Conservation (phyloP, 179 eudicot genomes). For the Silene noctiflora region DNA sequence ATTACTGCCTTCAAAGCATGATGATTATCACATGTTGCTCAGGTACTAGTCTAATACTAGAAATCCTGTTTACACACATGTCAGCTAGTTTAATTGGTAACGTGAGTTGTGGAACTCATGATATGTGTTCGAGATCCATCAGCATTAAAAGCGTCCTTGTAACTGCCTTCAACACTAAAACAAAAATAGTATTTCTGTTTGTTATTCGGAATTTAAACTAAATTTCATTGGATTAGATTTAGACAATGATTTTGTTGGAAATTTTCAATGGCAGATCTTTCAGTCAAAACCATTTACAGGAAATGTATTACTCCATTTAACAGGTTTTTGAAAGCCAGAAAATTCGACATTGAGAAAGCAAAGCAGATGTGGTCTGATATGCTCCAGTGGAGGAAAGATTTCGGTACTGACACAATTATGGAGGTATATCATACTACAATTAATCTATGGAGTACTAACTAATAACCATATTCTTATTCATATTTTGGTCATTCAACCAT, state of each 20-base stretch:
- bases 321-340: constrained; percentile 97
- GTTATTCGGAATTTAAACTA: not conserved
- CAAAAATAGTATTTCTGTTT: not conserved
- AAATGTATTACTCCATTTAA: constrained; percentile 1
- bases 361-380: constrained; percentile 99
- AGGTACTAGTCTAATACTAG: constrained; percentile 38
- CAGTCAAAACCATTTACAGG: not conserved
- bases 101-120: no score
- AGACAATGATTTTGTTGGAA: not conserved
- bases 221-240: not conserved
- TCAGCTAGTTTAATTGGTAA: no score
- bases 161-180: no score
- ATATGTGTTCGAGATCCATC: no score
- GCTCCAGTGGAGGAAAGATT: constrained; percentile 97
- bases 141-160: no score
- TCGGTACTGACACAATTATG: constrained; percentile 75
- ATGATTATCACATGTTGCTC: constrained; percentile 88
- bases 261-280: not conserved
- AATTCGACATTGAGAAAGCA: constrained; percentile 87
- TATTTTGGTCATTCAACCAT: not conserved
- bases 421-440: constrained; percentile 49
- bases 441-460: not conserved
- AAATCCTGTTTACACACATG: no score
- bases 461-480: not conserved
- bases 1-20: constrained; percentile 81